Base-by-base conservation (phyloP, 352 stramenopile genomes). In the Pythium pectinolyticum region DNA sequence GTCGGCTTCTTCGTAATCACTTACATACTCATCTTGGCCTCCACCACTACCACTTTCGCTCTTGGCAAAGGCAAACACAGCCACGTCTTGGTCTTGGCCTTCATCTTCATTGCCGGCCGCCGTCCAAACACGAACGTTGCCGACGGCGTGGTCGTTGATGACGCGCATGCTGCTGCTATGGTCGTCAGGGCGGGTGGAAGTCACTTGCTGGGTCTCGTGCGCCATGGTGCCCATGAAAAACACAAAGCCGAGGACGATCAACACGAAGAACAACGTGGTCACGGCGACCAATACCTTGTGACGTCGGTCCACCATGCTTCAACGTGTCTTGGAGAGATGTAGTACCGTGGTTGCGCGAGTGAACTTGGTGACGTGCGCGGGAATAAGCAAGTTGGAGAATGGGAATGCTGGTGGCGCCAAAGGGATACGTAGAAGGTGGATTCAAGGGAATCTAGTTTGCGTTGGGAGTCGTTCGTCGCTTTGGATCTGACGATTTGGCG, bases 261-360 rank as follows among this genome's bases (percentile, higher is more conserved):
- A 25, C 43, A 50, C 43, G 7, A 50, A 22, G 43, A 50, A 4
- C 3, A 50, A 25, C 43, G 43, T 50, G 43, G 43, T 22, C 0
- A 25, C 43, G 24, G 32, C 20, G 24, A 50, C 43, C 43, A 50
- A 3, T 14, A 25, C 43, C 43, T 50, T 50, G 43, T 34, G 43
- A 34, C 43, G 43, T 22, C 43, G 43, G 43, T 31, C 22, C 43
- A 50, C 32, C 43, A 25, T 50, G 43, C n/a, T n/a, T n/a, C n/a
- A n/a, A n/a, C n/a, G n/a, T n/a, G n/a, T n/a, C n/a, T n/a, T n/a
- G n/a, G n/a, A n/a, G n/a, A n/a, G 35, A 50, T 9, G 43, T 25
- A 32, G 43, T 50, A 31, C 24, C 14, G 41, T 14, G n/a, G 20
- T n/a, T n/a, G 20, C 11, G n/a, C 14, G 8, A 34, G 40, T 50